A percentile compares a stretch with the other conserved stretches of the same genome.
Evolutionary conservation across 2,329 filamentous ascomycete species (phyloP).

Genomic region (Epicoccum nigrum): DNA sequence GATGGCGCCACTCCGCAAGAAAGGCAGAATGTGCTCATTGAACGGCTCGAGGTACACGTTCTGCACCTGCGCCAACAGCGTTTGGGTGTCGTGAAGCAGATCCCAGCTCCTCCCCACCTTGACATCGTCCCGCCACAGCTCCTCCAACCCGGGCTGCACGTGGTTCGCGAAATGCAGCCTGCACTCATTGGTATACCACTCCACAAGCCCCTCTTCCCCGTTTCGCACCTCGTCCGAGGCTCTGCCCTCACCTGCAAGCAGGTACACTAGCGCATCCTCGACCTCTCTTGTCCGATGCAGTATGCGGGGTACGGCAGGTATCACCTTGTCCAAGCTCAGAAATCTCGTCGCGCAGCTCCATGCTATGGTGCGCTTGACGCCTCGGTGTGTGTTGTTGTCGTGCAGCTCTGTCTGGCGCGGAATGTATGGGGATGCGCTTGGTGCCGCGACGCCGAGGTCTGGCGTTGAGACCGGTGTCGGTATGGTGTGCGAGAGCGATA

Average conservation of each 20-base stretch:
- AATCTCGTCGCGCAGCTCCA: constrained; percentile 56
- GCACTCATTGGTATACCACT: constrained; percentile 56
- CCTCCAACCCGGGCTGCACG: constrained; percentile 36
- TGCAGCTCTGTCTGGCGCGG: constrained; percentile 40
- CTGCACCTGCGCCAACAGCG: constrained; percentile 46
- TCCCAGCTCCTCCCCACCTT: constrained; percentile 34
- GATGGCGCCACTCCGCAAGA: constrained; percentile 33
- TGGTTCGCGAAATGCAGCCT: constrained; percentile 49
- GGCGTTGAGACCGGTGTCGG: constrained; percentile 54
- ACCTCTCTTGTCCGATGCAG: constrained; percentile 37
- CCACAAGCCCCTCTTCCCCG: constrained; percentile 40
- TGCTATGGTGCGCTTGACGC: constrained; percentile 47
- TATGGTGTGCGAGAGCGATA: constrained; percentile 49
- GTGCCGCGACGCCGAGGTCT: constrained; percentile 49
- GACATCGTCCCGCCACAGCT: constrained; percentile 40
- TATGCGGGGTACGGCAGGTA: constrained; percentile 24
- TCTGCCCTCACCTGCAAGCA: constrained; percentile 44
- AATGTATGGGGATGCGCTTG: constrained; percentile 41
- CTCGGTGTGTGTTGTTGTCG: constrained; percentile 43
- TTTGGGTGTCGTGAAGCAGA: constrained; percentile 46
- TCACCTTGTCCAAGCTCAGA: constrained; percentile 43
- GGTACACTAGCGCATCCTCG: constrained; percentile 44
- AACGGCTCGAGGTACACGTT: constrained; percentile 46
- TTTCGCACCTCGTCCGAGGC: constrained; percentile 27
- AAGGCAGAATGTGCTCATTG: constrained; percentile 41